Conservation (phyloP, 352 stramenopile genomes). For the Phytopythium chamaehyphon region DNA sequence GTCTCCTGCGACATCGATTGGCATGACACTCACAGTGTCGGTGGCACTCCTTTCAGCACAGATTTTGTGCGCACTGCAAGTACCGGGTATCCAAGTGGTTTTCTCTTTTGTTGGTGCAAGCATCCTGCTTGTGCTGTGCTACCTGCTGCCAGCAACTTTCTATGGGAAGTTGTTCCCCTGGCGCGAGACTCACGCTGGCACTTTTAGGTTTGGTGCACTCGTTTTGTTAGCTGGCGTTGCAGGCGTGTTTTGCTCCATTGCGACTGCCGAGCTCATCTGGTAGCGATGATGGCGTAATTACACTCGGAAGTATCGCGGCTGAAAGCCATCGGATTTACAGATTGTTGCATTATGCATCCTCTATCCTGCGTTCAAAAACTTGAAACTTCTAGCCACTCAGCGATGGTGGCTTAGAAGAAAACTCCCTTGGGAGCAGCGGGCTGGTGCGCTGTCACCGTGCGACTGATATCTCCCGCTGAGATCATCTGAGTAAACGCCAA, state of each 20-base stretch:
- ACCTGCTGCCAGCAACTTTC: constrained; percentile 62
- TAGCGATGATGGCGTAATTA: not conserved
- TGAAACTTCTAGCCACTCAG: too few relatives aligned
- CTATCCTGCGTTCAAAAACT: too few relatives aligned
- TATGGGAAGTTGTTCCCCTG: constrained; percentile 47
- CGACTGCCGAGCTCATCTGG: constrained; percentile 40
- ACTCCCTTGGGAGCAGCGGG: constrained; percentile 17
- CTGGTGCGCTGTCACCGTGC: constrained; percentile 9
- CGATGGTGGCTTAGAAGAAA: constrained; percentile 12
- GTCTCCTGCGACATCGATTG: constrained; percentile 12
- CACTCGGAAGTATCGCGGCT: not conserved
- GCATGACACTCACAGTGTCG: constrained; percentile 32
- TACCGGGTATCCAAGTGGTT: constrained; percentile 60
- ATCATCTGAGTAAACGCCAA: constrained; percentile 70
- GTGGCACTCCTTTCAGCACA: constrained; percentile 39
- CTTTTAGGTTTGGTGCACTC: constrained; percentile 25
- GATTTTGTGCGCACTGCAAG: constrained; percentile 44
- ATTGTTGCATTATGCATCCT: not conserved
- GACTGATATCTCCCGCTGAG: constrained; percentile 33
- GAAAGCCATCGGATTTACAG: not conserved
- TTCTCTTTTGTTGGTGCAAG: constrained; percentile 77
- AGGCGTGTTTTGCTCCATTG: constrained; percentile 50
- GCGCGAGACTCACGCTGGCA: constrained; percentile 19
- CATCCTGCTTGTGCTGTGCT: constrained; percentile 69
- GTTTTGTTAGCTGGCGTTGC: constrained; percentile 28